phyloP scores from a whole-genome alignment of 768 basidiomycete genomes.

The Mycena haematopus region DNA sequence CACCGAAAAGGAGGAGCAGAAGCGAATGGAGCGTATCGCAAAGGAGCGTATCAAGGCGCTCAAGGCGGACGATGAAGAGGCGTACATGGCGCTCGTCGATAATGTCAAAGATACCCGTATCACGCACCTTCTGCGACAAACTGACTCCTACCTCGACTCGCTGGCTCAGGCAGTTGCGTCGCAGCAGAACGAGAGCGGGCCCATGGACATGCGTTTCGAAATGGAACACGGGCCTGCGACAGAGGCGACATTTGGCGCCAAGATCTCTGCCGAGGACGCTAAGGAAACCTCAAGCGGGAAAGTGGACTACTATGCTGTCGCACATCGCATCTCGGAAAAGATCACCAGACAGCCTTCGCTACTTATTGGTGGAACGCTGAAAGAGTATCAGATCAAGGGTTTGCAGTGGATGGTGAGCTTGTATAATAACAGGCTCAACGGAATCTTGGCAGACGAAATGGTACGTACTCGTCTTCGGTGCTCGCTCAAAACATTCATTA shows the following conservation, averaged over 20 bases:
- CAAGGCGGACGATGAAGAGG: slow-evolving; percentile 98
- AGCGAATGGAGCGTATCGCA: slow-evolving; percentile 91
- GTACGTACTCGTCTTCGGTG: slow-evolving; percentile 39
- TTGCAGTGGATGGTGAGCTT: slow-evolving; percentile 98
- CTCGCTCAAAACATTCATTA: slow-evolving; percentile 19
- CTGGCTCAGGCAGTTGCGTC: slow-evolving; percentile 92
- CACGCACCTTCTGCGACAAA: slow-evolving; percentile 93
- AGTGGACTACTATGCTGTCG: slow-evolving; percentile 96
- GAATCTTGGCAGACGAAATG: slow-evolving; percentile 96
- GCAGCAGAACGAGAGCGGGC: slow-evolving; percentile 81
- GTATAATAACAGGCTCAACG: slow-evolving; percentile 95
- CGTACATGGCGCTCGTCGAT: slow-evolving; percentile 99
- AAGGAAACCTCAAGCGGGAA: slow-evolving; percentile 67
- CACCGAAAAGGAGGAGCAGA: slow-evolving; percentile 98
- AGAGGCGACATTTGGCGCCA: slow-evolving; percentile 92
- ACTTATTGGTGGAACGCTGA: slow-evolving; percentile 86
- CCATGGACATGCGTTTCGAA: slow-evolving; percentile 53
- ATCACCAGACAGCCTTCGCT: slow-evolving; percentile 74
- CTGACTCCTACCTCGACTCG: slow-evolving; percentile 93
- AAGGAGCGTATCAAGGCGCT: slow-evolving; percentile 99
- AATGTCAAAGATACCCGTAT: slow-evolving; percentile 99
- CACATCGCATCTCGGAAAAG: slow-evolving; percentile 91
- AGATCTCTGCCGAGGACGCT: slow-evolving; percentile 66
- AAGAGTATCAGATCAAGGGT: slow-evolving; percentile 95
- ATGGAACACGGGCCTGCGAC: slow-evolving; percentile 76